phyloP scores from a whole-genome alignment of 495 filamentous ascomycete genomes.

The Penicillium canariense region DNA sequence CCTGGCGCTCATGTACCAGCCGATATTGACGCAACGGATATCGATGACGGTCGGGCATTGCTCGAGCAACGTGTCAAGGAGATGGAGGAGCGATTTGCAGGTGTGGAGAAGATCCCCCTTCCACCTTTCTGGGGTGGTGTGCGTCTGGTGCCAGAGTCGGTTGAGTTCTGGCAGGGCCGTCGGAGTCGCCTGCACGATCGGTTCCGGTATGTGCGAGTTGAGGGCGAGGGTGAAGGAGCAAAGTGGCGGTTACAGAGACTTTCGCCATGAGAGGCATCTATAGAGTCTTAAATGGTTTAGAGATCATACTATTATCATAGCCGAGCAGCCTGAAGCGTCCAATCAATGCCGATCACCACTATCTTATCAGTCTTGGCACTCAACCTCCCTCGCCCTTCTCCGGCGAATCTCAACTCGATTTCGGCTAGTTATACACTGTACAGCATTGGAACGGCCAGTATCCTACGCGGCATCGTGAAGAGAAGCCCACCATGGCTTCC shows the following conservation, averaged over 20 bases:
- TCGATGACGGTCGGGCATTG: constrained; percentile 60
- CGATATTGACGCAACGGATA: constrained; percentile 60
- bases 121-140: constrained; percentile 94
- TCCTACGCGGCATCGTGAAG: background rate
- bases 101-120: constrained; percentile 73
- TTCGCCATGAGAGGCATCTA: constrained; percentile 32
- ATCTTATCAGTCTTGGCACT: constrained; percentile 21
- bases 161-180: constrained; percentile 96
- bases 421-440: background rate
- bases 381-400: constrained; percentile 4
- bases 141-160: constrained; percentile 76
- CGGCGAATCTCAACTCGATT: background rate
- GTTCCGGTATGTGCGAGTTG: constrained; percentile 72
- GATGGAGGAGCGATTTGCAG: constrained; percentile 69
- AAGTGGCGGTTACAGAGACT: constrained; percentile 41
- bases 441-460: background rate
- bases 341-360: background rate
- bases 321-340: too few species aligned
- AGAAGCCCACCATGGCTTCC: constrained; percentile 13
- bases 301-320: too few species aligned
- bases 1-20: constrained; percentile 32
- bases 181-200: constrained; percentile 88
- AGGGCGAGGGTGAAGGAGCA: constrained; percentile 54
- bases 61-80: constrained; percentile 69
- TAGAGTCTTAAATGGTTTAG: too few species aligned